phyloP scores from a whole-genome alignment of 1,139 yeast species.

The Pichia kudriavzevii region DNA sequence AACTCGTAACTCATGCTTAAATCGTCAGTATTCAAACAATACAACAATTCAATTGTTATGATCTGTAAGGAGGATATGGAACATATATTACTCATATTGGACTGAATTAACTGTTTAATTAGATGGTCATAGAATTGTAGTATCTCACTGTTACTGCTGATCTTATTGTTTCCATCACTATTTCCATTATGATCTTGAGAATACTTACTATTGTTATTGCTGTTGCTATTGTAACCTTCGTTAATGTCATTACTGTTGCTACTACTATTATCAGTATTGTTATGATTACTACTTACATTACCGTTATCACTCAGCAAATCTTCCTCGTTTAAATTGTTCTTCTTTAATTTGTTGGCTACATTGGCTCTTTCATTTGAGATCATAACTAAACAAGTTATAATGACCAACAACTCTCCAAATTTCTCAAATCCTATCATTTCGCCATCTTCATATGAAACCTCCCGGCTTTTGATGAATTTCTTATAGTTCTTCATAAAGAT shows the following conservation, averaged over 20 bases:
- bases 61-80: constrained; percentile 67
- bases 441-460: constrained; percentile 33
- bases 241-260: not conserved
- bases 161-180: not conserved
- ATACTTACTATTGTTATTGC: not conserved
- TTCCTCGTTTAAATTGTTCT: no score
- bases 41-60: constrained; percentile 58
- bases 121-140: constrained; percentile 29
- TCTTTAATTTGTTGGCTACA: constrained; percentile 4
- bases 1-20: constrained; percentile 66
- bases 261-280: no score
- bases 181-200: constrained; percentile 7
- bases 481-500: constrained; percentile 54
- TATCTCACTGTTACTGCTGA: constrained; percentile 24
- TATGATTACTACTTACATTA: no score
- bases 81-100: constrained; percentile 45
- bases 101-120: constrained; percentile 41
- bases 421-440: constrained; percentile 39
- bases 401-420: constrained; percentile 54
- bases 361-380: constrained; percentile 34
- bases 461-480: constrained; percentile 31
- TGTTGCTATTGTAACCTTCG: constrained; percentile 7
- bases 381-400: constrained; percentile 53
- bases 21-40: constrained; percentile 69
- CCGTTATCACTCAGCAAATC: no score